These are phyloP conservation scores for Tulasnella sp. DNA, from an alignment of 768 basidiomycete genomes.

Conservation along the genomic window DNA sequence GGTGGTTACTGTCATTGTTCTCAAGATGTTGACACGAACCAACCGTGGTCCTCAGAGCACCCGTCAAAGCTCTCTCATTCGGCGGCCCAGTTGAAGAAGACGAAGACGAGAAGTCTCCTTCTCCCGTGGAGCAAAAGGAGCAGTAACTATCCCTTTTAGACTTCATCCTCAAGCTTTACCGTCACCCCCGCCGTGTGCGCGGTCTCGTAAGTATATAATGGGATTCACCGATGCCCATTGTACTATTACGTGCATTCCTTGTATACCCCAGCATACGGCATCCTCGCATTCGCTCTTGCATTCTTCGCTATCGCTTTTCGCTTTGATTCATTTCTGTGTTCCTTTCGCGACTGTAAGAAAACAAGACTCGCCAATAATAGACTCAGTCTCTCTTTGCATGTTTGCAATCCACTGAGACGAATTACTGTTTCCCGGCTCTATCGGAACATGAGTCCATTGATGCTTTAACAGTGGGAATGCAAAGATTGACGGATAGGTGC, in stretches of 20 bases:
- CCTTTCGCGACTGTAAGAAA: not conserved
- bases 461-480: too few species aligned
- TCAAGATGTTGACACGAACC: not conserved
- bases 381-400: too few species aligned
- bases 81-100: not conserved
- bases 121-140: not conserved
- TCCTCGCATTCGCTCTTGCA: not conserved
- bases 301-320: not conserved
- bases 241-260: not conserved
- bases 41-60: not conserved
- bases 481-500: too few species aligned
- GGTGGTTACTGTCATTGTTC: not conserved
- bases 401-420: too few species aligned
- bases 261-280: not conserved
- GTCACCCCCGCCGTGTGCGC: not conserved
- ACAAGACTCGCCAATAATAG: not conserved
- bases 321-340: not conserved
- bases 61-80: conserved; percentile 13
- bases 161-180: not conserved
- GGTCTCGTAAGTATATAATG: not conserved
- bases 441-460: too few species aligned
- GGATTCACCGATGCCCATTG: not conserved
- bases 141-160: not conserved
- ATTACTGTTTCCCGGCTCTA: too few species aligned
- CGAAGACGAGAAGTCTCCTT: conserved; percentile 3